These are phyloP conservation scores for Drechslerella coelobrocha DNA, from an alignment of 2,329 filamentous ascomycete genomes.

Conservation along the genomic window DNA sequence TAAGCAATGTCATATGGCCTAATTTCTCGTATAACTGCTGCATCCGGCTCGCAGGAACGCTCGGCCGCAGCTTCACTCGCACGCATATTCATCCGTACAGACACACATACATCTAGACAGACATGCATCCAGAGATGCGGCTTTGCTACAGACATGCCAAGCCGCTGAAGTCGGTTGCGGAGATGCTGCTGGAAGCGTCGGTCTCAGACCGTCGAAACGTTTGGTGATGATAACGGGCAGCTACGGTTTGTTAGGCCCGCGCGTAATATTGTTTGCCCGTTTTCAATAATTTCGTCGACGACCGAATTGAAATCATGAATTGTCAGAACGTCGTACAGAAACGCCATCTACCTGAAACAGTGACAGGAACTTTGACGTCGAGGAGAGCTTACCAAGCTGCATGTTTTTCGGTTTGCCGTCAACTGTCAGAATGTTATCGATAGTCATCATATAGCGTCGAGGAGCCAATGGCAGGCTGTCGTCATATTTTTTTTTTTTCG, in stretches of 20 bases:
- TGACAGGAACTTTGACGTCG: constrained; percentile 22
- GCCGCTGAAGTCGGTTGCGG: too few relatives aligned
- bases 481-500: too few relatives aligned
- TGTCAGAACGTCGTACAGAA: neutral
- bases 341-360: constrained; percentile 30
- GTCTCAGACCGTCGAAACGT: too few relatives aligned
- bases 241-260: too few relatives aligned
- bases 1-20: constrained; percentile 1
- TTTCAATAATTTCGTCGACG: too few relatives aligned
- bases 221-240: too few relatives aligned
- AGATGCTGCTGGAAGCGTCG: too few relatives aligned
- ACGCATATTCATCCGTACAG: constrained; percentile 12
- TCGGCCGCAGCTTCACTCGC: constrained; percentile 13
- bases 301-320: too few relatives aligned
- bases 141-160: too few relatives aligned
- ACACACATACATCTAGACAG: constrained; percentile 5
- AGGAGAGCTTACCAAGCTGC: constrained; percentile 17
- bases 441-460: constrained; percentile 11
- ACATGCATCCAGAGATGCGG: too few relatives aligned
- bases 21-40: constrained; percentile 37
- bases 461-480: constrained; percentile 7
- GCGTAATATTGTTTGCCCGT: neutral
- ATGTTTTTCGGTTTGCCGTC: constrained; percentile 12
- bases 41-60: constrained; percentile 19
- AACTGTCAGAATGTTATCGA: constrained; percentile 45